Evolutionary conservation across 169 alveolate genomes (phyloP).

Genomic region (Eimeria necatrix): DNA sequence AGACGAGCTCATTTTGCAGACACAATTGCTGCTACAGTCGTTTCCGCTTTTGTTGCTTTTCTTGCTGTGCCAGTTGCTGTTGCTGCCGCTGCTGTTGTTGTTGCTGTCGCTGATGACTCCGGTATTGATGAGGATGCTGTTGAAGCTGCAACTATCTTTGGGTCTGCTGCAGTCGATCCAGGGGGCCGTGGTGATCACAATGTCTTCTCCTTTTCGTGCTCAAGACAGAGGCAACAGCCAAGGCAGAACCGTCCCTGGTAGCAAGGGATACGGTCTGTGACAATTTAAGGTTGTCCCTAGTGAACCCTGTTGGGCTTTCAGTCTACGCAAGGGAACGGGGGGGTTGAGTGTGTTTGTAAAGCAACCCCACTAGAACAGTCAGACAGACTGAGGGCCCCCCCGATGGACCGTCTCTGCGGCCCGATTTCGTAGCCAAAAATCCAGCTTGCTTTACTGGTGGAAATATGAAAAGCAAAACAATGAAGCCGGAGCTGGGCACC

Average conservation of each 20-base stretch:
- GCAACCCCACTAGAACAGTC: not conserved
- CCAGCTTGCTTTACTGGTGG: no score
- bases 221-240: not conserved
- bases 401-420: not conserved
- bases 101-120: not conserved
- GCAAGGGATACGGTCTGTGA: not conserved
- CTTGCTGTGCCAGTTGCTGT: not conserved
- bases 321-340: not conserved
- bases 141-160: not conserved
- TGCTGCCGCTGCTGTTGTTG: not conserved
- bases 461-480: no score
- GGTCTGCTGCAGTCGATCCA: not conserved
- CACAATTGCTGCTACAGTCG: not conserved
- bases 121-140: not conserved
- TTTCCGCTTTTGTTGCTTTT: not conserved
- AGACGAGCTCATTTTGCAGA: slow-evolving; percentile 36
- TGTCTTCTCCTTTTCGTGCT: not conserved
- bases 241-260: not conserved
- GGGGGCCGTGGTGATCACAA: no score
- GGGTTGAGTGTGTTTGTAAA: not conserved
- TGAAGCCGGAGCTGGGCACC: no score
- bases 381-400: not conserved
- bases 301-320: not conserved
- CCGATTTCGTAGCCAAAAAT: not conserved
- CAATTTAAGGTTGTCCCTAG: not conserved